These are phyloP conservation scores for Plasmodium cynomolgi DNA, from an alignment of 169 alveolate species.

Conservation along the genomic window DNA sequence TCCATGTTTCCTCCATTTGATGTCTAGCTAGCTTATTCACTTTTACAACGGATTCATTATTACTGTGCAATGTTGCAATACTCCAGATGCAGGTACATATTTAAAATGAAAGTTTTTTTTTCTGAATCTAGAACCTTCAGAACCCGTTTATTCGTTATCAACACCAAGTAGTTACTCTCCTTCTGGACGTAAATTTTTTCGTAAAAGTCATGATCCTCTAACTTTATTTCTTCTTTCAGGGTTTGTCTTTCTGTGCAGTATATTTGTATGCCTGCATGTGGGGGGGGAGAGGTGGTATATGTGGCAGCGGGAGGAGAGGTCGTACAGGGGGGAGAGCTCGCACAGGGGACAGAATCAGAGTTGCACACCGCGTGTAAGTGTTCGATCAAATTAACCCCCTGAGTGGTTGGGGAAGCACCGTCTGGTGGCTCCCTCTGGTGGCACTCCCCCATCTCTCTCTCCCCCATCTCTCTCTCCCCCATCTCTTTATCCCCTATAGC, in stretches of 20 bases:
- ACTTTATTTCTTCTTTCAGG: conserved; percentile 16
- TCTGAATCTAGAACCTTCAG: conserved; percentile 48
- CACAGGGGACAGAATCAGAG: background rate
- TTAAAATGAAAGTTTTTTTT: conserved; percentile 26
- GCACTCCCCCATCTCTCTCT: background rate
- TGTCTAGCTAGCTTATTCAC: background rate
- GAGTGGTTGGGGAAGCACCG: background rate
- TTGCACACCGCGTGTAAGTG: background rate
- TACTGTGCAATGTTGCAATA: conserved; percentile 40
- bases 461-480: background rate
- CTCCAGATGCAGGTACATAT: conserved; percentile 23
- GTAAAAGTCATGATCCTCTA: conserved; percentile 23
- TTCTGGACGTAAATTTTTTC: conserved; percentile 46
- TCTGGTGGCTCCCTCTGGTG: background rate
- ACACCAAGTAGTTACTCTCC: conserved; percentile 22
- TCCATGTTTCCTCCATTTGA: background rate
- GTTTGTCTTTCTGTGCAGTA: conserved; percentile 11
- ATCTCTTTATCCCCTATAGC: background rate
- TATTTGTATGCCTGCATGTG: conserved; percentile 30
- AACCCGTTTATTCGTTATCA: conserved; percentile 59
- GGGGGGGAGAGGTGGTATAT: background rate
- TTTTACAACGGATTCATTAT: background rate
- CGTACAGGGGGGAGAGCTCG: too few relatives aligned
- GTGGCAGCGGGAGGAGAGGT: background rate
- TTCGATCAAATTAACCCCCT: background rate